These are phyloP conservation scores for Jatropha podagrica DNA, from an alignment of 441 rosid genomes.

Conservation along the genomic window DNA sequence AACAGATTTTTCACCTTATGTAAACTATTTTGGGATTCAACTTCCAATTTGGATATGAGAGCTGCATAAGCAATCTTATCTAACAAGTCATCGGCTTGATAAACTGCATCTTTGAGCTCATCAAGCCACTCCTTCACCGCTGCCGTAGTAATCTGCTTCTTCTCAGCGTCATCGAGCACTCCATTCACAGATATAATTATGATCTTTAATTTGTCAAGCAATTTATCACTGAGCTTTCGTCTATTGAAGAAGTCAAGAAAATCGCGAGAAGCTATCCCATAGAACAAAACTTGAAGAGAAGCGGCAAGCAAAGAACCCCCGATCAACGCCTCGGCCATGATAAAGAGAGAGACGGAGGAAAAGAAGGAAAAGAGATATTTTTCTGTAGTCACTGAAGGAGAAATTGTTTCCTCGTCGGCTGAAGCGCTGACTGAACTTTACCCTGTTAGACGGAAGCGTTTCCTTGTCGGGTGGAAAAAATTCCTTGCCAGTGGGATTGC, in stretches of 20 bases:
- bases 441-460: too few species aligned
- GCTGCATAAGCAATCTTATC: constrained; percentile 32
- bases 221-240: background rate
- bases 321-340: constrained; percentile 21
- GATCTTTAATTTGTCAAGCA: constrained; percentile 27
- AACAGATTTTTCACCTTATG: constrained; percentile 1
- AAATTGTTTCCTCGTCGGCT: too few species aligned
- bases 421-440: too few species aligned
- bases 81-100: constrained; percentile 41
- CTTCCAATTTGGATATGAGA: constrained; percentile 9
- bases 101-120: constrained; percentile 33
- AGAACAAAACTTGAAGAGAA: constrained; percentile 22
- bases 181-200: constrained; percentile 16
- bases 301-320: constrained; percentile 26
- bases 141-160: constrained; percentile 19
- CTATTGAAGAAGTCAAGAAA: constrained; percentile 19
- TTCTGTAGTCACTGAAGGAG: too few species aligned
- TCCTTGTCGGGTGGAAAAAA: too few species aligned
- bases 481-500: too few species aligned
- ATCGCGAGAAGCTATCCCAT: constrained; percentile 24
- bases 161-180: constrained; percentile 36
- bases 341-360: background rate
- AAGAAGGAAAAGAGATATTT: background rate
- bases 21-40: background rate
- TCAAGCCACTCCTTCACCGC: constrained; percentile 28